Conservation (phyloP, 2,329 filamentous ascomycete species). For the Fusarium sp. region DNA sequence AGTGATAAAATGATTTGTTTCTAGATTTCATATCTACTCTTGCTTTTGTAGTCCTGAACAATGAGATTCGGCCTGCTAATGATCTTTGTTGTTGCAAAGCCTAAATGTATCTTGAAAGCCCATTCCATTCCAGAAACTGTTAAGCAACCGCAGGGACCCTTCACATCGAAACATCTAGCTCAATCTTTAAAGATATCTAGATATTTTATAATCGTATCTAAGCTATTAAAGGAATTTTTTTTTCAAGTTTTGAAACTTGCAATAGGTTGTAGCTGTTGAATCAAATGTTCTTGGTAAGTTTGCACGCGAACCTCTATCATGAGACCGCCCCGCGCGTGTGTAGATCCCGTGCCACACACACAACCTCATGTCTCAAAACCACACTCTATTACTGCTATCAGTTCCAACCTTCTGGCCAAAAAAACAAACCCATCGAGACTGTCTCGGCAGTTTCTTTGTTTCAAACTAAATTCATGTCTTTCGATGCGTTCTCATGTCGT, state of each 20-base stretch:
- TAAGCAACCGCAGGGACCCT: no score
- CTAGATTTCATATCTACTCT: no score
- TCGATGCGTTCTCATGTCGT: slow-evolving; percentile 10
- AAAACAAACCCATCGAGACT: background rate
- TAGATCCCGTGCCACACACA: slow-evolving; percentile 27
- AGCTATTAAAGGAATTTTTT: no score
- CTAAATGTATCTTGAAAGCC: background rate
- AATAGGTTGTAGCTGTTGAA: rapidly evolving
- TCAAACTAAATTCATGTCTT: background rate
- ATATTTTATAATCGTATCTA: background rate
- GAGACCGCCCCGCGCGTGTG: slow-evolving; percentile 6
- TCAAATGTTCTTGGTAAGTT: background rate
- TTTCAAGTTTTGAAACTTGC: background rate
- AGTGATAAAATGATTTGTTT: background rate
- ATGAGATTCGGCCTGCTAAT: rapidly evolving
- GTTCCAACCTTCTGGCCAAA: rapidly evolving
- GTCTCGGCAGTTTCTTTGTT: background rate
- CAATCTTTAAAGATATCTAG: no score
- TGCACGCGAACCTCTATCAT: slow-evolving; percentile 21
- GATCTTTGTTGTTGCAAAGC: background rate
- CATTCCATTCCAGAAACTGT: no score
- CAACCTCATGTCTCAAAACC: slow-evolving; percentile 6
- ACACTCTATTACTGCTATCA: background rate
- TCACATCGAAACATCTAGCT: no score
- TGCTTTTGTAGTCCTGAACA: rapidly evolving